Evolutionary conservation across 2,329 filamentous ascomycete genomes (phyloP).

Genomic region (Claviceps digitariae): DNA sequence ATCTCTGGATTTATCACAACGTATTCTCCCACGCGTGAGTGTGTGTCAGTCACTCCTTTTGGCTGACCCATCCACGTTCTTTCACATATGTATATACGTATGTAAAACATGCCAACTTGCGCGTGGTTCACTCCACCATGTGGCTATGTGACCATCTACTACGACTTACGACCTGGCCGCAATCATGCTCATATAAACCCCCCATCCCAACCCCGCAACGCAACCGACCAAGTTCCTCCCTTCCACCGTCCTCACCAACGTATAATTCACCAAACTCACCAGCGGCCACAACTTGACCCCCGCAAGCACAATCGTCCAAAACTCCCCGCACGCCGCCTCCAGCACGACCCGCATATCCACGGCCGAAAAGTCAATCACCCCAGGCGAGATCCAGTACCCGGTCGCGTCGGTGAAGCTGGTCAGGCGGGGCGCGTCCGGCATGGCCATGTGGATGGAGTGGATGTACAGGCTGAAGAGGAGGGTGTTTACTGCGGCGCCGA

Average conservation of each 20-base stretch:
- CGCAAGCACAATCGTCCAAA: constrained; percentile 50
- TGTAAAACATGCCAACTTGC: too few species aligned
- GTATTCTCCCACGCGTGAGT: background rate
- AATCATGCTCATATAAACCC: constrained; percentile 58
- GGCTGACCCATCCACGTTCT: background rate
- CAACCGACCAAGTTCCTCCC: constrained; percentile 58
- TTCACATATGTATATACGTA: background rate
- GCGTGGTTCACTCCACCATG: too few species aligned
- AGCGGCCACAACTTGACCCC: constrained; percentile 58
- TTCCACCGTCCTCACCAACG: constrained; percentile 55
- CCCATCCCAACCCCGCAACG: constrained; percentile 60
- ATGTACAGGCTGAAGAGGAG: constrained; percentile 48
- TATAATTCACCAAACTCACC: constrained; percentile 57
- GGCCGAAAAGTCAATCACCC: constrained; percentile 28
- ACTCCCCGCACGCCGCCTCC: constrained; percentile 36
- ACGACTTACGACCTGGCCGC: constrained; percentile 17
- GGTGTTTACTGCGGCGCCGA: constrained; percentile 53
- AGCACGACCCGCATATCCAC: constrained; percentile 33
- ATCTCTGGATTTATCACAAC: background rate
- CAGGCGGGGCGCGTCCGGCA: constrained; percentile 26
- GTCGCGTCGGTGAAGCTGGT: constrained; percentile 22
- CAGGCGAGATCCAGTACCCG: constrained; percentile 22
- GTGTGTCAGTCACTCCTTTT: background rate
- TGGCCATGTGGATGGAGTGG: constrained; percentile 39
- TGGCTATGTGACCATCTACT: background rate